Evolutionary conservation across 345 rosid genomes (phyloP).

Genomic region (Citrus sp.): DNA sequence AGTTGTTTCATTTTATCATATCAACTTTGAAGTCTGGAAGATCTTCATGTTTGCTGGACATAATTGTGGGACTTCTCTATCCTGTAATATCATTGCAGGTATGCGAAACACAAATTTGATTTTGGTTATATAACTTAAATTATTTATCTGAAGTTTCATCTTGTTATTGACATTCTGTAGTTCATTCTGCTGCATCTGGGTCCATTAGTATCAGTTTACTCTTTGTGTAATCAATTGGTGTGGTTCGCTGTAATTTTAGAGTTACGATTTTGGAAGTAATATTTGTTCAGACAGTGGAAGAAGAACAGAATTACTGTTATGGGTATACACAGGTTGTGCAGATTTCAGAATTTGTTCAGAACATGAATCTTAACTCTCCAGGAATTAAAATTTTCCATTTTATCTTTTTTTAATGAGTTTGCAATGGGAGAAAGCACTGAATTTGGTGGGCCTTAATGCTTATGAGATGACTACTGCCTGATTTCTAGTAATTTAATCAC

Average conservation of each 20-base stretch:
- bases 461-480: background rate
- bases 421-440: background rate
- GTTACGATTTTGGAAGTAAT: background rate
- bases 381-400: background rate
- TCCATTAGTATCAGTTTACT: background rate
- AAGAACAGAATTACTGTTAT: background rate
- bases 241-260: background rate
- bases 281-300: background rate
- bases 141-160: background rate
- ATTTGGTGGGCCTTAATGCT: background rate
- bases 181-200: background rate
- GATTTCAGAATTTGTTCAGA: background rate
- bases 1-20: constrained; percentile 90
- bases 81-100: constrained; percentile 95
- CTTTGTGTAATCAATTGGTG: background rate
- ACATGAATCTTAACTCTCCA: background rate
- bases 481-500: background rate
- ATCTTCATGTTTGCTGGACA: constrained; percentile 81
- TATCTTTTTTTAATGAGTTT: too few relatives aligned
- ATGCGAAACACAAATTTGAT: constrained; percentile 15
- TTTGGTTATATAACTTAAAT: background rate
- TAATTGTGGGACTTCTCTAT: constrained; percentile 69
- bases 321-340: background rate
- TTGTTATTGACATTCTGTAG: background rate
- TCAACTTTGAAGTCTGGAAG: constrained; percentile 91